A percentile compares a stretch with the other conserved stretches of the same genome.
Evolutionary conservation across 1,284 basidiomycete species (phyloP).

Genomic region (Anthracocystis setariae): DNA sequence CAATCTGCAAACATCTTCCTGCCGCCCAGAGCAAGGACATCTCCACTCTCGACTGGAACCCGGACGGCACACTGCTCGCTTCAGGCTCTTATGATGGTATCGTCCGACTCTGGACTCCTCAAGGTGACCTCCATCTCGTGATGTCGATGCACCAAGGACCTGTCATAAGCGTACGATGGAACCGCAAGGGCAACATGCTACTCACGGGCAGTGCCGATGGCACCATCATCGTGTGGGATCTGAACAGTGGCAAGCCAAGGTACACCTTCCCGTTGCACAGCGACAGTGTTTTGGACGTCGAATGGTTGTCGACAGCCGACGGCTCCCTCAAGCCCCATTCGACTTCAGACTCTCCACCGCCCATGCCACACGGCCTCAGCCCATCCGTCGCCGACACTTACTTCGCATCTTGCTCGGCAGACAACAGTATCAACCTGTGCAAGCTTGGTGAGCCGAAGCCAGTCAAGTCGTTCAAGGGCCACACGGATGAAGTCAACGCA

Average conservation of each 20-base stretch:
- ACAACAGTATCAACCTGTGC: slow-evolving; percentile 64
- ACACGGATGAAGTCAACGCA: slow-evolving; percentile 67
- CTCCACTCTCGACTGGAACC: slow-evolving; percentile 66
- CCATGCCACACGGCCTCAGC: slow-evolving; percentile 52
- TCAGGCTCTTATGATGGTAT: slow-evolving; percentile 67
- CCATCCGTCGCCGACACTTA: slow-evolving; percentile 53
- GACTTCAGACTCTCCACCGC: slow-evolving; percentile 35
- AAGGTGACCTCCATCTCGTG: slow-evolving; percentile 67
- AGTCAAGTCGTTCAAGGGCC: slow-evolving; percentile 60
- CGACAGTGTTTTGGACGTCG: slow-evolving; percentile 65
- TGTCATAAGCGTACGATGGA: slow-evolving; percentile 67
- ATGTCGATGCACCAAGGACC: slow-evolving; percentile 68
- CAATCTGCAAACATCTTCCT: slow-evolving; percentile 66
- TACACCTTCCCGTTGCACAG: slow-evolving; percentile 64
- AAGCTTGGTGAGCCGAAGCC: slow-evolving; percentile 64
- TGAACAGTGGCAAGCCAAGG: slow-evolving; percentile 64
- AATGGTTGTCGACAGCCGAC: slow-evolving; percentile 61
- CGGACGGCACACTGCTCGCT: slow-evolving; percentile 66
- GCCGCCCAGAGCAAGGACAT: slow-evolving; percentile 66
- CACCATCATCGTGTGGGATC: slow-evolving; percentile 67
- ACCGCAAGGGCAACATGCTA: slow-evolving; percentile 64
- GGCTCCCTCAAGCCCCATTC: slow-evolving; percentile 41
- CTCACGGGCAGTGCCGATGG: slow-evolving; percentile 65
- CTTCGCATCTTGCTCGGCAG: slow-evolving; percentile 66
- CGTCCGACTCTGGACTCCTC: slow-evolving; percentile 66